These are phyloP conservation scores for Exidia glandulosa DNA, from an alignment of 768 basidiomycete genomes.

Conservation along the genomic window DNA sequence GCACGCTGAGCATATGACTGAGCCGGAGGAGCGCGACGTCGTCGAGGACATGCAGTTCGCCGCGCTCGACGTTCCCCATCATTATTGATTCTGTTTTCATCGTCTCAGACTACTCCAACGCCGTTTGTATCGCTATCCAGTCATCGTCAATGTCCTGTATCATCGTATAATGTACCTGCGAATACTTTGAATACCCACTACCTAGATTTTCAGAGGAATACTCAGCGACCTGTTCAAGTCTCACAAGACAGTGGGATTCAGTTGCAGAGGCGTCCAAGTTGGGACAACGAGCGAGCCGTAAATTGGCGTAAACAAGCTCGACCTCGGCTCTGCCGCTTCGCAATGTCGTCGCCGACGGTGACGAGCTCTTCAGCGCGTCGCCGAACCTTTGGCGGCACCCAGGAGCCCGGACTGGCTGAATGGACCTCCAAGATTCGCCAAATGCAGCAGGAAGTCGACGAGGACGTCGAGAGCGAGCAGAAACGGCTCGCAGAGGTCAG, in stretches of 20 bases:
- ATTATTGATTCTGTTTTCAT: too few species aligned
- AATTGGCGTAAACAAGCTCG: not conserved
- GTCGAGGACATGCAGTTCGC: not conserved
- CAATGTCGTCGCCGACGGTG: not conserved
- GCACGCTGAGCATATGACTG: not conserved
- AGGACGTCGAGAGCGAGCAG: slow-evolving; percentile 70
- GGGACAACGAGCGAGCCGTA: too few species aligned
- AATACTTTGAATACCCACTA: too few species aligned
- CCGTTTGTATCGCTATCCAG: too few species aligned
- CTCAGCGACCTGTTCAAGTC: too few species aligned
- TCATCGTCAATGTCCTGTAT: too few species aligned
- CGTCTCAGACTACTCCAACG: too few species aligned
- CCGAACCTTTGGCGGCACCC: slow-evolving; percentile 10
- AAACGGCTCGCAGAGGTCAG: slow-evolving; percentile 51
- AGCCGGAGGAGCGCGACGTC: not conserved
- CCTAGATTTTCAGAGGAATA: too few species aligned
- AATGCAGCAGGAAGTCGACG: slow-evolving; percentile 70
- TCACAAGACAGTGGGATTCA: too few species aligned
- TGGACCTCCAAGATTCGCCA: slow-evolving; percentile 76
- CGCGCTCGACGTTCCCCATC: not conserved
- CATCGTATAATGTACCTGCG: too few species aligned
- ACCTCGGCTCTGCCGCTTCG: not conserved
- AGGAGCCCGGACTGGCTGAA: slow-evolving; percentile 62
- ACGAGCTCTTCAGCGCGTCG: slow-evolving; percentile 1
- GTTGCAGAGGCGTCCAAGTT: too few species aligned